phyloP scores from a whole-genome alignment of 75 land plant species.

The Adiantum capillusveneris region DNA sequence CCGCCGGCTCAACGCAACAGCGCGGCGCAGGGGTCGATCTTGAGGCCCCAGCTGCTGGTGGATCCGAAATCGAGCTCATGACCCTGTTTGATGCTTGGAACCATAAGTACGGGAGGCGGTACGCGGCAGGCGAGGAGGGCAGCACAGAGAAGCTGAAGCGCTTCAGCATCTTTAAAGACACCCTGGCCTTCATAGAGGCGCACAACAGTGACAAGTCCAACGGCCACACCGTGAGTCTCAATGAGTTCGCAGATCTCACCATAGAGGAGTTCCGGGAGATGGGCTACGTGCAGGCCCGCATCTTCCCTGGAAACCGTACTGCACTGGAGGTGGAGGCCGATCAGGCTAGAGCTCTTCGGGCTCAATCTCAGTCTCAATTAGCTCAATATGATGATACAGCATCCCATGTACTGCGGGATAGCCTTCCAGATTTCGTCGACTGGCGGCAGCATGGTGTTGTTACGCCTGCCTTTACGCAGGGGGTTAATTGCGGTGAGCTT shows the following conservation, averaged over 20 bases:
- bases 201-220: neutral
- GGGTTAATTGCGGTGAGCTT: conserved; percentile 35
- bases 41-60: too few species aligned
- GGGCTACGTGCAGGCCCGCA: conserved; percentile 5
- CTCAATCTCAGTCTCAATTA: too few species aligned
- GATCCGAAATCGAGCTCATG: too few species aligned
- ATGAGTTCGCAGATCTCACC: conserved; percentile 53
- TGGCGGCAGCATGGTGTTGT: conserved; percentile 37
- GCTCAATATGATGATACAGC: too few species aligned
- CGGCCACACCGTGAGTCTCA: conserved; percentile 32
- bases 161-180: too few species aligned
- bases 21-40: too few species aligned
- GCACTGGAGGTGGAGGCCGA: conserved; percentile 7
- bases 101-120: too few species aligned
- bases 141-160: too few species aligned
- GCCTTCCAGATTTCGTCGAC: conserved; percentile 24
- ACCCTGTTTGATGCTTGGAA: too few species aligned
- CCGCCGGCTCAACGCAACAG: too few species aligned
- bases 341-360: neutral
- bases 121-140: too few species aligned
- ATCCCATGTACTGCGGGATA: neutral
- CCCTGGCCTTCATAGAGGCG: too few species aligned
- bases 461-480: conserved; percentile 38
- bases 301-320: neutral
- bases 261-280: conserved; percentile 34